A percentile compares a stretch with the other conserved stretches of the same genome.
Conservation (phyloP, 768 basidiomycete genomes). For the Mycena chlorophos region DNA sequence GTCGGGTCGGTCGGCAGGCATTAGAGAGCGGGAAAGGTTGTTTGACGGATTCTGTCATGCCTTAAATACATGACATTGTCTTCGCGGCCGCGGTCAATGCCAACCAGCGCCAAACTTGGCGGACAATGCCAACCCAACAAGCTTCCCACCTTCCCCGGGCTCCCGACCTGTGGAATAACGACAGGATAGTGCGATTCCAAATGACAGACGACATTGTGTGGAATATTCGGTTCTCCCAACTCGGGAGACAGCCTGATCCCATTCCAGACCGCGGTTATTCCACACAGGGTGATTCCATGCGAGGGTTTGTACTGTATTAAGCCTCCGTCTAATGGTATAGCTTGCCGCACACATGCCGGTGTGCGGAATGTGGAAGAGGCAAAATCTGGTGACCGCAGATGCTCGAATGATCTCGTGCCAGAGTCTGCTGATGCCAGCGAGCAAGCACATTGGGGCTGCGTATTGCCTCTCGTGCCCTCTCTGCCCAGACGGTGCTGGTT, state of each 20-base stretch:
- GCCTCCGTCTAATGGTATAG: no score
- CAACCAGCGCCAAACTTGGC: neutral
- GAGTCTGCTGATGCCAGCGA: no score
- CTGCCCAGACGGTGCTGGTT: no score
- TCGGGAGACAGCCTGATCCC: neutral
- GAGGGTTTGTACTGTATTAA: conserved; percentile 2
- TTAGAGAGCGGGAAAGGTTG: no score
- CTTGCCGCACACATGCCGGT: no score
- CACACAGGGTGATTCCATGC: conserved; percentile 1
- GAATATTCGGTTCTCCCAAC: conserved; percentile 6
- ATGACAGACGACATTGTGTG: conserved; percentile 1
- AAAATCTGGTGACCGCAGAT: no score
- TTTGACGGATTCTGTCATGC: no score
- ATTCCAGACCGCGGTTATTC: conserved; percentile 6
- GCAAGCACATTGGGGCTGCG: no score
- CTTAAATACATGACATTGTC: no score
- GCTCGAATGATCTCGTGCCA: no score
- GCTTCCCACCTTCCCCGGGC: neutral
- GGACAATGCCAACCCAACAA: neutral
- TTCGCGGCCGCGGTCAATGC: neutral
- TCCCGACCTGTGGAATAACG: neutral
- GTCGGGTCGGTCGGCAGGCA: neutral
- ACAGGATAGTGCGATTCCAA: neutral
- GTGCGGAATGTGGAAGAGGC: no score
- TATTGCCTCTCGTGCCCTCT: no score